Percentiles rank a stretch among this genome's conserved stretches.
phyloP scores from a whole-genome alignment of 257 asterid genomes.

The Scutellaria barbata region DNA sequence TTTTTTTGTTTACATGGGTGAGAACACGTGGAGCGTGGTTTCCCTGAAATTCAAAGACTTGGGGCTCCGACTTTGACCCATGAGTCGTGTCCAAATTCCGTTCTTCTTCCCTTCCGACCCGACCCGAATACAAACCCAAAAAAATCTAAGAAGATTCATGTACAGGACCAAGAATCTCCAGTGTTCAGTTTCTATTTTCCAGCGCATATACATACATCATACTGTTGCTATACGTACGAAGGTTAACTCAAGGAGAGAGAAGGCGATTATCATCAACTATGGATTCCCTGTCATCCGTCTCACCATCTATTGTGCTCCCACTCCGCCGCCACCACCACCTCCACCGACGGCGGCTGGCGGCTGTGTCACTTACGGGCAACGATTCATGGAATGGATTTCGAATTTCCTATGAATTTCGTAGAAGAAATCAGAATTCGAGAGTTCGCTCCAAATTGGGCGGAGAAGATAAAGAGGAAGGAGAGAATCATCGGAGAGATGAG shows the following conservation, averaged over 20 bases:
- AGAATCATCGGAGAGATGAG: slow-evolving; percentile 61
- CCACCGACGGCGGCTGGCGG: slow-evolving; percentile 49
- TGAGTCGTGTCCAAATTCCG: slow-evolving; percentile 36
- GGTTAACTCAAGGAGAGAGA: not conserved
- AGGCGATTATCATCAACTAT: slow-evolving; percentile 31
- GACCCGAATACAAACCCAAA: slow-evolving; percentile 37
- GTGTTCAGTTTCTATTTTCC: slow-evolving; percentile 5
- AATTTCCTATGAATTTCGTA: slow-evolving; percentile 30
- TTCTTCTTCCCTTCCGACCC: slow-evolving; percentile 12
- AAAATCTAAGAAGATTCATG: slow-evolving; percentile 47
- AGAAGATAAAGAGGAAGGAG: slow-evolving; percentile 46
- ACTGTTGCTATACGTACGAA: not conserved
- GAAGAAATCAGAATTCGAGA: slow-evolving; percentile 28
- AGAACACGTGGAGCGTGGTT: slow-evolving; percentile 26
- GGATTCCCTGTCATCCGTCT: slow-evolving; percentile 72
- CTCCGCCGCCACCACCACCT: slow-evolving; percentile 50
- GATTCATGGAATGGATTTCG: slow-evolving; percentile 31
- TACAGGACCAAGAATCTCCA: slow-evolving; percentile 14
- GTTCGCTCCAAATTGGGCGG: slow-evolving; percentile 44
- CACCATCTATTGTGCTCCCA: slow-evolving; percentile 62
- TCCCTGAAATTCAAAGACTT: not conserved
- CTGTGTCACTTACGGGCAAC: slow-evolving; percentile 28
- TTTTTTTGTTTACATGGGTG: not conserved
- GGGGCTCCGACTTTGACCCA: slow-evolving; percentile 43
- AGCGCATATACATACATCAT: slow-evolving; percentile 20